Conservation (phyloP, 768 basidiomycete species). For the Xanthoconium purpureum region DNA sequence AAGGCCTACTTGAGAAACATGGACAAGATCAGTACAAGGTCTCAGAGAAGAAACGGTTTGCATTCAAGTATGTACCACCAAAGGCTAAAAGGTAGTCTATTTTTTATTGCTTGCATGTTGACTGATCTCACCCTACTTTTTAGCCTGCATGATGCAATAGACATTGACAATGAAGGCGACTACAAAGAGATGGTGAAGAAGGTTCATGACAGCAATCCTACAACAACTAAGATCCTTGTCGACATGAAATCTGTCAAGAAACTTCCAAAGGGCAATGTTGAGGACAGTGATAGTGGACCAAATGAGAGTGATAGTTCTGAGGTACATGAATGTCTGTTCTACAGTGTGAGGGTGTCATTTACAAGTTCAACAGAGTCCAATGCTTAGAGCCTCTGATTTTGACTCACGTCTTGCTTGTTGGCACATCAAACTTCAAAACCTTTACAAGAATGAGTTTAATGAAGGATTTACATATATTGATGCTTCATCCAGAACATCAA, state of each 20-base stretch:
- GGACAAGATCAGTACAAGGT: not conserved
- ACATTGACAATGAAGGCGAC: slow-evolving; percentile 5
- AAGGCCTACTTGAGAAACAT: slow-evolving; percentile 1
- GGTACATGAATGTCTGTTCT: no score
- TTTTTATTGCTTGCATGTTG: no score
- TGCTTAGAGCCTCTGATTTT: not conserved
- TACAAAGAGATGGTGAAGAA: slow-evolving; percentile 17
- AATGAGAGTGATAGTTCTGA: not conserved
- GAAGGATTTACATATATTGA: not conserved
- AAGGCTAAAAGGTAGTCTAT: not conserved
- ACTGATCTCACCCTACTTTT: not conserved
- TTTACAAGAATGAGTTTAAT: not conserved
- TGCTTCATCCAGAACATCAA: no score
- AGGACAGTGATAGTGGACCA: not conserved
- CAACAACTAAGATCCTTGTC: slow-evolving; percentile 2
- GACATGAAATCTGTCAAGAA: slow-evolving; percentile 4
- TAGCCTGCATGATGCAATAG: slow-evolving; percentile 4
- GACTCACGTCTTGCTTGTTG: not conserved
- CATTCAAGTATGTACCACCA: not conserved
- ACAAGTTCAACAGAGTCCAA: not conserved
- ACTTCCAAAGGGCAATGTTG: not conserved
- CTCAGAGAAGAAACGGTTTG: not conserved
- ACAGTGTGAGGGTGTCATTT: not conserved
- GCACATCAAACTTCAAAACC: not conserved
- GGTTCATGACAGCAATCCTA: not conserved